A percentile compares a stretch with the other conserved stretches of the same genome.
These are phyloP conservation scores for Linnemannia elongata DNA, from an alignment of 192 early-diverging fungal species.

Conservation along the genomic window DNA sequence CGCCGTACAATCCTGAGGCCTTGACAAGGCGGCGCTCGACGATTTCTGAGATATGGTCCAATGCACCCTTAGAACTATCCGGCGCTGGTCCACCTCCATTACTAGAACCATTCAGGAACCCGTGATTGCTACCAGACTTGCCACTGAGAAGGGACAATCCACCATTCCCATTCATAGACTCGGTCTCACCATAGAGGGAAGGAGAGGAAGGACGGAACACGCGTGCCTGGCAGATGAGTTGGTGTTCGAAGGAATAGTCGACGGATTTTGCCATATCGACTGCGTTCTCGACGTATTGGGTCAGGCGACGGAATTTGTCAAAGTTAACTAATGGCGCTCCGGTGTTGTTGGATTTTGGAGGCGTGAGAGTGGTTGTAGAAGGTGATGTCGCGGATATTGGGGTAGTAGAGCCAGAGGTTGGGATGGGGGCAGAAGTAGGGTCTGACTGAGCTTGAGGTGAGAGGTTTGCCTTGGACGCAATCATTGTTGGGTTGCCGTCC, in stretches of 20 bases:
- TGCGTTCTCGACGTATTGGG: slow-evolving; percentile 53
- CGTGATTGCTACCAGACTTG: too few relatives aligned
- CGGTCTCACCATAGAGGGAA: background rate
- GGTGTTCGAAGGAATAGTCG: slow-evolving; percentile 63
- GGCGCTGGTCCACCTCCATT: background rate
- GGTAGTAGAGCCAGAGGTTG: background rate
- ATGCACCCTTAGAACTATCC: slow-evolving; percentile 8
- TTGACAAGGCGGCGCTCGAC: slow-evolving; percentile 45
- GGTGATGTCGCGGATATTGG: background rate
- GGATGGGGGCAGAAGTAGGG: background rate
- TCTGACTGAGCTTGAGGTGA: background rate
- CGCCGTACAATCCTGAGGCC: slow-evolving; percentile 43
- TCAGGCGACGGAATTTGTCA: slow-evolving; percentile 61
- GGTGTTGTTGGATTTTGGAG: background rate
- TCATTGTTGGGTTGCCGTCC: slow-evolving; percentile 74
- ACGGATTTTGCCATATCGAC: slow-evolving; percentile 48
- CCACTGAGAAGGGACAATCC: too few relatives aligned
- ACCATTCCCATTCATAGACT: background rate
- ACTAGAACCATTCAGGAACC: background rate
- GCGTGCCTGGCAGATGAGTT: slow-evolving; percentile 49
- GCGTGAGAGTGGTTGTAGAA: background rate
- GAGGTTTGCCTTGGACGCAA: slow-evolving; percentile 25
- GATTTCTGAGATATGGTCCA: slow-evolving; percentile 50
- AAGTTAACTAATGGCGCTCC: slow-evolving; percentile 57
- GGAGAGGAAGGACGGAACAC: slow-evolving; percentile 49